Percentiles rank a stretch among this genome's conserved stretches.
These are phyloP conservation scores for Aspergillus clavatus DNA, from an alignment of 2,329 filamentous ascomycete species.

Conservation along the genomic window DNA sequence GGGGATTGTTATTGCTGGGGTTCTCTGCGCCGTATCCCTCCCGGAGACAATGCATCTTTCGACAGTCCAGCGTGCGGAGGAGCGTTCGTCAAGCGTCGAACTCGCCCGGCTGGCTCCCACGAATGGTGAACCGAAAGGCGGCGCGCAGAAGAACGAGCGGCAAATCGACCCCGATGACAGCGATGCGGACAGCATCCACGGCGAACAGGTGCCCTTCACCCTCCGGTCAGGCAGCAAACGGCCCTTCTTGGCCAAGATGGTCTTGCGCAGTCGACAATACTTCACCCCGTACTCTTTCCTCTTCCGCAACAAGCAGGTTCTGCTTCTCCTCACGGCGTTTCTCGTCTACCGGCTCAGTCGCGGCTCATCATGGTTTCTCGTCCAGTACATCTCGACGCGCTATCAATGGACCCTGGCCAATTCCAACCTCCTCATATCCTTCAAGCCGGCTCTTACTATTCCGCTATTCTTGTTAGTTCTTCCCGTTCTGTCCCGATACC, in stretches of 20 bases:
- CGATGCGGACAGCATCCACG: constrained; percentile 9
- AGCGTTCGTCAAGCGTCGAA: constrained; percentile 22
- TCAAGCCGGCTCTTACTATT: constrained; percentile 46
- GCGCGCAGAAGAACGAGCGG: constrained; percentile 13
- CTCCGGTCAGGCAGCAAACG: constrained; percentile 1
- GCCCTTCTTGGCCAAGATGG: constrained; percentile 15
- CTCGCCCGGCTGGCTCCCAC: constrained; percentile 23
- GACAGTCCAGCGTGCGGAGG: constrained; percentile 5
- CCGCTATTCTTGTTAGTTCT: constrained; percentile 45
- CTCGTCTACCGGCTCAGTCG: constrained; percentile 47
- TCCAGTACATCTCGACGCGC: constrained; percentile 51
- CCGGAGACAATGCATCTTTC: constrained; percentile 39
- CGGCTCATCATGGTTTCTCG: constrained; percentile 44
- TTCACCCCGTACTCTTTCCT: constrained; percentile 38
- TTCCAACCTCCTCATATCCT: constrained; percentile 42
- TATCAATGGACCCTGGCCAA: constrained; percentile 46
- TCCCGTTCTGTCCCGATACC: constrained; percentile 38
- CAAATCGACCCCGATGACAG: constrained; percentile 15
- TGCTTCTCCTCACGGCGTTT: constrained; percentile 44
- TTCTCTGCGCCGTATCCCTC: constrained; percentile 30
- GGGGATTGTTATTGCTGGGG: constrained; percentile 28
- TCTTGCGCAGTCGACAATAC: constrained; percentile 22
- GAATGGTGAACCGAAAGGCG: constrained; percentile 14
- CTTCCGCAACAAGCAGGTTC: constrained; percentile 37
- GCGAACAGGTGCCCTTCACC: constrained; percentile 14